Conservation (phyloP, 306 rosid genomes). For the Betula pendula region DNA sequence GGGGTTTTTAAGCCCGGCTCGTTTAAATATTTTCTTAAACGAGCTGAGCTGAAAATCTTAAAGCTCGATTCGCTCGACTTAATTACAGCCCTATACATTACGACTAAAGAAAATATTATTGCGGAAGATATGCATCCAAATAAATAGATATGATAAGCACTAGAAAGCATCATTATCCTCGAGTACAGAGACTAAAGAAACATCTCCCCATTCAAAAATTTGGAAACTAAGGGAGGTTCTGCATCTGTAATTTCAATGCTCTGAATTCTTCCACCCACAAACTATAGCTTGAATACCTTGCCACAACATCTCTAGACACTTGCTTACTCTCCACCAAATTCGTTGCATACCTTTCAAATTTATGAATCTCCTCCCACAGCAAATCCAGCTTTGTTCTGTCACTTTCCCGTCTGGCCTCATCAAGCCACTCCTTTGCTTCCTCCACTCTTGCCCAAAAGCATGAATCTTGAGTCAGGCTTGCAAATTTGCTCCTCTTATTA, state of each 20-base stretch:
- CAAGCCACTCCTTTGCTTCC: slow-evolving; percentile 81
- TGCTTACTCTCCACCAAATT: slow-evolving; percentile 51
- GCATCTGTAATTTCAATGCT: slow-evolving; percentile 42
- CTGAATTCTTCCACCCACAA: slow-evolving; percentile 50
- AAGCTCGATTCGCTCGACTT: no score
- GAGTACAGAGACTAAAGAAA: slow-evolving; percentile 23
- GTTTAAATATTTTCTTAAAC: no score
- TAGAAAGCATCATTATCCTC: neutral
- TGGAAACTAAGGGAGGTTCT: slow-evolving; percentile 30
- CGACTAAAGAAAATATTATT: no score
- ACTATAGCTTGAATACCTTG: slow-evolving; percentile 75
- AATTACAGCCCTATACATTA: no score
- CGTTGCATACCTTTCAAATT: slow-evolving; percentile 57
- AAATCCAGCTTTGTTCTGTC: slow-evolving; percentile 36
- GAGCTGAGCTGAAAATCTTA: no score
- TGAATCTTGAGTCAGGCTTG: slow-evolving; percentile 81
- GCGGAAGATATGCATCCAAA: neutral
- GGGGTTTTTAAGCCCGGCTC: no score
- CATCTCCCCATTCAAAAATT: slow-evolving; percentile 36
- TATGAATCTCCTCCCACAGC: slow-evolving; percentile 48
- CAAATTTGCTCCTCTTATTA: slow-evolving; percentile 51
- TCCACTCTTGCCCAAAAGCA: slow-evolving; percentile 85
- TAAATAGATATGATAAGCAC: neutral
- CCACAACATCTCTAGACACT: slow-evolving; percentile 73
- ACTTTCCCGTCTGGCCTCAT: slow-evolving; percentile 48